Base-by-base conservation (phyloP, 2,329 filamentous ascomycete genomes). In the Endocalyx cinctus region DNA sequence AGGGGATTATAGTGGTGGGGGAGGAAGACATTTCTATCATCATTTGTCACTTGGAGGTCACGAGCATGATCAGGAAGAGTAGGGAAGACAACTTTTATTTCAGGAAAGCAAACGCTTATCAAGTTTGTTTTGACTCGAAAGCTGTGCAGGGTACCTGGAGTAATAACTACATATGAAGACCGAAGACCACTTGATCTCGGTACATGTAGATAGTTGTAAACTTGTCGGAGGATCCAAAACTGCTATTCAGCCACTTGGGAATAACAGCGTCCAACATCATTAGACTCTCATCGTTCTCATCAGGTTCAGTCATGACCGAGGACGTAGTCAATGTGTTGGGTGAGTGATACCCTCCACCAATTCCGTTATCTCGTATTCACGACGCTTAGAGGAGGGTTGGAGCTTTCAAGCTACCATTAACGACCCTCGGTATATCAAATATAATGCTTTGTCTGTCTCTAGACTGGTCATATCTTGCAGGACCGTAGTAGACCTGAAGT, bases 381-480 rank as follows among this genome's bases (percentile, higher is more conserved):
- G 6, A 25, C 11, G 23, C n/a, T 19, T 26, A 34, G 42, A 39
- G 15, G 43, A 64, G 62, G 64, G 63, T 66, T 59, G 63, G 64
- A 64, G 64, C 64, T 67, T 62, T 66, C 54, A 66, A 67, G 64
- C 63, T 57, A 67, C 63, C 65, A 64, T 66, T 66, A 30, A 55
- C 56, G 62, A 67, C 63, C 63, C 61, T 62, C 53, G 43, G 38
- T 42, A 37, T 43, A 45, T 42, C 48, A 51, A 50, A 47, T n/a
- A n/a, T n/a, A n/a, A n/a, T n/a, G n/a, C n/a, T n/a, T n/a, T n/a
- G n/a, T n/a, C n/a, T n/a, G n/a, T n/a, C n/a, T n/a, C n/a, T n/a
- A n/a, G n/a, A n/a, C n/a, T n/a, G n/a, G n/a, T n/a, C n/a, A n/a
- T n/a, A n/a, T n/a, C n/a, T n/a, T n/a, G n/a, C n/a, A n/a, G n/a